Evolutionary conservation across 2,329 filamentous ascomycete species (phyloP).

Genomic region (Ceratocystis cacaofunesta): DNA sequence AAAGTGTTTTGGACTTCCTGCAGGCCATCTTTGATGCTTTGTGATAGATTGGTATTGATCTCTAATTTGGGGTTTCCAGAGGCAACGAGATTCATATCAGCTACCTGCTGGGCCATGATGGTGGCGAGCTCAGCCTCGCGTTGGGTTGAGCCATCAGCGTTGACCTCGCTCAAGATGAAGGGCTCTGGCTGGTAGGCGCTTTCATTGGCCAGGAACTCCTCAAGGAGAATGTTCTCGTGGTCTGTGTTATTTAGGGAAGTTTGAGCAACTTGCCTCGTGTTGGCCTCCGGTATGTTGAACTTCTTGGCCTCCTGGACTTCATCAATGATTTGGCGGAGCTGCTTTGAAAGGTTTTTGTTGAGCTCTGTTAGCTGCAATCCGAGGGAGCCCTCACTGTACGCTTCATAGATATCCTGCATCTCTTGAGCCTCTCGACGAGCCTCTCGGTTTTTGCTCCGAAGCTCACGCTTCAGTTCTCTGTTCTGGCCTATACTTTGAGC

Average conservation of each 20-base stretch:
- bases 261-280: neutral
- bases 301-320: neutral
- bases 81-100: too few species aligned
- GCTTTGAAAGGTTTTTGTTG: neutral
- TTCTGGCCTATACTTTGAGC: neutral
- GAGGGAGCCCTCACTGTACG: neutral
- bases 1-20: neutral
- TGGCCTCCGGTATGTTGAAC: neutral
- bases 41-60: neutral
- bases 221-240: neutral
- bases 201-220: neutral
- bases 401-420: neutral
- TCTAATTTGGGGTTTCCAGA: too few species aligned
- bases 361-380: neutral
- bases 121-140: neutral
- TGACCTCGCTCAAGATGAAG: neutral
- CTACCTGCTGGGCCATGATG: neutral
- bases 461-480: neutral
- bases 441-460: neutral
- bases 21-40: neutral
- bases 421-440: neutral
- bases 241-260: neutral
- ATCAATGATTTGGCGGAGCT: neutral
- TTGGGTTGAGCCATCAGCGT: neutral
- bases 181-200: neutral